These are phyloP conservation scores for Saccharomyces hybrid DNA, from an alignment of 1,139 yeast genomes.

Conservation along the genomic window DNA sequence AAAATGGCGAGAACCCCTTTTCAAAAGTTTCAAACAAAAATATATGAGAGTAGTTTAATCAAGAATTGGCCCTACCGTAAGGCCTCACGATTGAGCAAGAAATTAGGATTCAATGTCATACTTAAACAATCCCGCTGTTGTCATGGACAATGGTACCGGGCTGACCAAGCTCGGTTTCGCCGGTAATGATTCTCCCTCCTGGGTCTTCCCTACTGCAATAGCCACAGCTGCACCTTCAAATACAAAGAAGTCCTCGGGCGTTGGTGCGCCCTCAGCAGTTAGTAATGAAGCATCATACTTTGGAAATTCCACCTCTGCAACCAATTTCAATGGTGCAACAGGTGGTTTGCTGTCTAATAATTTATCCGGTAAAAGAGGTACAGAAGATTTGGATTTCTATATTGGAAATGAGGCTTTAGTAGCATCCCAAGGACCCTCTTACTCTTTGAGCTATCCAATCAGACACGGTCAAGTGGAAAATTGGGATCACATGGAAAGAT, in stretches of 20 bases:
- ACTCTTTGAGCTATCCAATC: constrained; percentile 84
- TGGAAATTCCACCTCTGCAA: constrained; percentile 33
- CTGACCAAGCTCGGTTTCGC: constrained; percentile 96
- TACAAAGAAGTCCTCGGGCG: constrained; percentile 33
- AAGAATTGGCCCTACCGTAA: neutral
- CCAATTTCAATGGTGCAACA: constrained; percentile 27
- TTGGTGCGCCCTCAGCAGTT: constrained; percentile 23
- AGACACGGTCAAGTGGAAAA: constrained; percentile 97
- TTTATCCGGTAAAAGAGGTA: constrained; percentile 71
- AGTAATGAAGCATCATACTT: constrained; percentile 28
- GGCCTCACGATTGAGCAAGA: neutral
- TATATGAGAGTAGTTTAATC: neutral
- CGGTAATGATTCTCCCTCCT: constrained; percentile 96
- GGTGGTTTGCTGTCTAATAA: constrained; percentile 38
- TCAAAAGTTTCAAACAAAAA: constrained; percentile 1
- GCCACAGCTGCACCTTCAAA: constrained; percentile 50
- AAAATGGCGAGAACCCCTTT: neutral
- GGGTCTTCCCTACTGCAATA: constrained; percentile 95
- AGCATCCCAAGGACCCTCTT: constrained; percentile 86
- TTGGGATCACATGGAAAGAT: constrained; percentile 99
- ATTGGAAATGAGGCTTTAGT: constrained; percentile 93
- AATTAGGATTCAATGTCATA: constrained; percentile 31
- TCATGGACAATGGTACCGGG: constrained; percentile 94
- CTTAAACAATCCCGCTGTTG: constrained; percentile 82
- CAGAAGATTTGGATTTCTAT: constrained; percentile 89